phyloP scores from a whole-genome alignment of 495 filamentous ascomycete genomes.

The Podospora fimiseda region DNA sequence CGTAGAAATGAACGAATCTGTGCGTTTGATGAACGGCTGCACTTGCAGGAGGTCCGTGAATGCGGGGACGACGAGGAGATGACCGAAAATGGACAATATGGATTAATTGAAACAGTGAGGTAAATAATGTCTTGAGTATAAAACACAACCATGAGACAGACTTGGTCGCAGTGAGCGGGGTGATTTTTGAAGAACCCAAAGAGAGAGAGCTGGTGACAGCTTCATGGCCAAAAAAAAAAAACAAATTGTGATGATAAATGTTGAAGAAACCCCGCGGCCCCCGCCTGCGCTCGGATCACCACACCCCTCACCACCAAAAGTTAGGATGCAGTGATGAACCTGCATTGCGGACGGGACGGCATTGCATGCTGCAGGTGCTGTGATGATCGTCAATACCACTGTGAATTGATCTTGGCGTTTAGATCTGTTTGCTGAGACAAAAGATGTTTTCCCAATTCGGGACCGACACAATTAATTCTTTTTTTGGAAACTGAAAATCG shows the following conservation, averaged over 20 bases:
- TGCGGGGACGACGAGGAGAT: not conserved
- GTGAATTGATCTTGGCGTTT: too few species aligned
- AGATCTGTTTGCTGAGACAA: too few species aligned
- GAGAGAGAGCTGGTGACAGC: too few species aligned
- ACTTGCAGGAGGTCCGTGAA: not conserved
- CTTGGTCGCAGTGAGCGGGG: not conserved
- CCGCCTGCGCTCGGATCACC: not conserved
- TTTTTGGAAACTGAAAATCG: too few species aligned
- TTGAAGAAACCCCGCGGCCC: constrained; percentile 2
- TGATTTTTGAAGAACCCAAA: too few species aligned
- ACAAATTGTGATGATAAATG: too few species aligned
- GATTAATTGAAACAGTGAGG: too few species aligned
- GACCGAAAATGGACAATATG: not conserved
- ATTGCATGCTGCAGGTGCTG: constrained; percentile 5
- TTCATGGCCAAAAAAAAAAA: not conserved
- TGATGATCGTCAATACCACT: too few species aligned
- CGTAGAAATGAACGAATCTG: not conserved
- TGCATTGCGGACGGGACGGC: not conserved
- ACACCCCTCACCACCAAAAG: constrained; percentile 4
- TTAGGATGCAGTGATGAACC: not conserved
- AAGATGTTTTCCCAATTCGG: too few species aligned
- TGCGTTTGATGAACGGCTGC: not conserved
- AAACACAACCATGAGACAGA: not conserved
- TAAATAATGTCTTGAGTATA: not conserved
- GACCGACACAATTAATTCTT: too few species aligned